These are phyloP conservation scores for Pseudogymnoascus sp. DNA, from an alignment of 2,329 filamentous ascomycete genomes.

Conservation along the genomic window DNA sequence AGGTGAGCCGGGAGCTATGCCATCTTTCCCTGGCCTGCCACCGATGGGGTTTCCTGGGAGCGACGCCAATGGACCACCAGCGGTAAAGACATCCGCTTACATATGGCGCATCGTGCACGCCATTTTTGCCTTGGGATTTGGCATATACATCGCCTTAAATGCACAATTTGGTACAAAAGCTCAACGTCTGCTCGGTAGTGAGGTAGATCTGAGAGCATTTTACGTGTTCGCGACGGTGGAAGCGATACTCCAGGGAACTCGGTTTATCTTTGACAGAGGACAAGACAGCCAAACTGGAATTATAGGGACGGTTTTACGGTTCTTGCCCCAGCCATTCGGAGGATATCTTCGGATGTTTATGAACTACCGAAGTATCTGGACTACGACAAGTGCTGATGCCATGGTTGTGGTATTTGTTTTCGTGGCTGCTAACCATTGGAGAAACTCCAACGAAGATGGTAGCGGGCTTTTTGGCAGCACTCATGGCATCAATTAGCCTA, in stretches of 20 bases:
- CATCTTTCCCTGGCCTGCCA: constrained; percentile 37
- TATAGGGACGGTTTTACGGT: constrained; percentile 55
- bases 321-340: constrained; percentile 59
- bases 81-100: constrained; percentile 38
- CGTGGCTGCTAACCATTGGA: constrained; percentile 29
- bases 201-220: constrained; percentile 39
- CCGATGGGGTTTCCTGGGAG: constrained; percentile 31
- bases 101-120: constrained; percentile 71
- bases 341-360: constrained; percentile 56
- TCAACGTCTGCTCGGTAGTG: constrained; percentile 43
- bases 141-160: constrained; percentile 61
- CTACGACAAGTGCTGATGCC: constrained; percentile 66
- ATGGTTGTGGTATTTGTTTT: constrained; percentile 71
- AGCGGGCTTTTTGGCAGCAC: constrained; percentile 30
- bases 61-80: constrained; percentile 24
- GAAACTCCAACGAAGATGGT: constrained; percentile 27
- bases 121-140: constrained; percentile 62
- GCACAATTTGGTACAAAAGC: constrained; percentile 64
- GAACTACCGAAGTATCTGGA: constrained; percentile 65
- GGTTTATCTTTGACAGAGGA: constrained; percentile 63
- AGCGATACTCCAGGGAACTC: constrained; percentile 62
- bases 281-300: constrained; percentile 53
- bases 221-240: constrained; percentile 77
- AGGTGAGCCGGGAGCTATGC: constrained; percentile 29
- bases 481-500: not conserved